Evolutionary conservation across 345 rosid genomes (phyloP).

Genomic region (Angophora floribunda): DNA sequence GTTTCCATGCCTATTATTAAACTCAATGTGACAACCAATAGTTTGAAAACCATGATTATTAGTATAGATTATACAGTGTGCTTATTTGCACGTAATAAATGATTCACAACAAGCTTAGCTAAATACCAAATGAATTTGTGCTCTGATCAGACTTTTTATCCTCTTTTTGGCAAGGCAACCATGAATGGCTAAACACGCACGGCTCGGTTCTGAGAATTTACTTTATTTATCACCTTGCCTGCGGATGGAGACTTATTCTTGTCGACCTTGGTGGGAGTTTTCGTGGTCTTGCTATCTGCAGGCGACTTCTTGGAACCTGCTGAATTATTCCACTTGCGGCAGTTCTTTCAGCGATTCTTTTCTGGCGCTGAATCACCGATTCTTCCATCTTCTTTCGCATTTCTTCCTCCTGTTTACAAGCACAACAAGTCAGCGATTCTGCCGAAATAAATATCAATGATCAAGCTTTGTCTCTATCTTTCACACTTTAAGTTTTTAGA

Average conservation of each 20-base stretch:
- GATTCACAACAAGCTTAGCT: not conserved
- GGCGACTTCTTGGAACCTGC: constrained; percentile 29
- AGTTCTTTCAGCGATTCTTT: constrained; percentile 82
- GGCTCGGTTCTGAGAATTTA: not conserved
- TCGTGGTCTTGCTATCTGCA: constrained; percentile 16
- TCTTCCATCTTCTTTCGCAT: constrained; percentile 62
- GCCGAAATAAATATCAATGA: not conserved
- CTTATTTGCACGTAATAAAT: not conserved
- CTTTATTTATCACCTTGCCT: constrained; percentile 9
- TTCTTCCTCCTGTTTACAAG: constrained; percentile 68
- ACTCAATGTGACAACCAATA: not conserved
- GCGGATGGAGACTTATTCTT: constrained; percentile 6
- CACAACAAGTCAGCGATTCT: not conserved
- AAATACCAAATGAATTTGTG: not conserved
- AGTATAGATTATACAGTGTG: not conserved
- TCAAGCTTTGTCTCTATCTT: not conserved
- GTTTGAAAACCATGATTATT: not conserved
- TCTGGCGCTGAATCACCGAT: constrained; percentile 50
- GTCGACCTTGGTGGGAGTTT: constrained; percentile 12
- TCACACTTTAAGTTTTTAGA: not conserved
- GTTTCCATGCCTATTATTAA: not conserved
- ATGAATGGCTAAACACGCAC: not conserved
- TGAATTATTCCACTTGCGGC: constrained; percentile 25
- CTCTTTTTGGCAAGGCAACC: not conserved
- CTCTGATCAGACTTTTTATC: not conserved